phyloP scores from a whole-genome alignment of 2,329 filamentous ascomycete genomes.

The Arthrocladium fulminans region DNA sequence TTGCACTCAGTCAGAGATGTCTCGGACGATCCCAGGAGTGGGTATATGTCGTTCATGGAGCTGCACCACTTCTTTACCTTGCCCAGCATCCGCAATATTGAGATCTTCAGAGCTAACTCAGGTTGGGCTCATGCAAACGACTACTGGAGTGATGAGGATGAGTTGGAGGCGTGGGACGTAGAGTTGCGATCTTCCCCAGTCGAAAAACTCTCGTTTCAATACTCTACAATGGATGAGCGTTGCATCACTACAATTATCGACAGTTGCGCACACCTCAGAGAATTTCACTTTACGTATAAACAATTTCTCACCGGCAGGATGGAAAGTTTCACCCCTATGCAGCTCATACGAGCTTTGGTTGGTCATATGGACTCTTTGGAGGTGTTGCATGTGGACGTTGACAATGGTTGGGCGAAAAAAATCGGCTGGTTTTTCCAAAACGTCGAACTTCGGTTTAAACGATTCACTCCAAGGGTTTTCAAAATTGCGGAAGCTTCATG shows the following conservation, averaged over 20 bases:
- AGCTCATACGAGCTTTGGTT: background rate
- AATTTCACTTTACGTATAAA: conserved; percentile 3
- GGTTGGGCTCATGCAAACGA: too few species aligned
- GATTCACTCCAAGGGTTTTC: background rate
- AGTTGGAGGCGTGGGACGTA: background rate
- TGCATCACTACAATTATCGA: background rate
- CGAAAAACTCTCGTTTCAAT: conserved; percentile 5
- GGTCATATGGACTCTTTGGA: background rate
- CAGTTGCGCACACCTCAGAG: background rate
- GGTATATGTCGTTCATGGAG: background rate
- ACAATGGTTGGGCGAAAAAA: background rate
- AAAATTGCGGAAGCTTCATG: background rate
- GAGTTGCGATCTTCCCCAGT: background rate
- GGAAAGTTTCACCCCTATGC: background rate
- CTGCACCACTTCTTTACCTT: background rate
- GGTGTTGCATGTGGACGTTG: background rate
- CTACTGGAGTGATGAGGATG: background rate
- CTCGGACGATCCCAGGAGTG: background rate
- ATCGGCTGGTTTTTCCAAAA: background rate
- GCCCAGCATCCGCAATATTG: background rate
- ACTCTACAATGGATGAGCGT: background rate
- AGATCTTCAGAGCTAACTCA: background rate
- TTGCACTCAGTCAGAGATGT: background rate
- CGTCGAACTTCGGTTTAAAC: background rate
- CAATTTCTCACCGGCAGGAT: too few species aligned